Evolutionary conservation across 345 rosid genomes (phyloP).

Genomic region (Bretschneidera sinensis): DNA sequence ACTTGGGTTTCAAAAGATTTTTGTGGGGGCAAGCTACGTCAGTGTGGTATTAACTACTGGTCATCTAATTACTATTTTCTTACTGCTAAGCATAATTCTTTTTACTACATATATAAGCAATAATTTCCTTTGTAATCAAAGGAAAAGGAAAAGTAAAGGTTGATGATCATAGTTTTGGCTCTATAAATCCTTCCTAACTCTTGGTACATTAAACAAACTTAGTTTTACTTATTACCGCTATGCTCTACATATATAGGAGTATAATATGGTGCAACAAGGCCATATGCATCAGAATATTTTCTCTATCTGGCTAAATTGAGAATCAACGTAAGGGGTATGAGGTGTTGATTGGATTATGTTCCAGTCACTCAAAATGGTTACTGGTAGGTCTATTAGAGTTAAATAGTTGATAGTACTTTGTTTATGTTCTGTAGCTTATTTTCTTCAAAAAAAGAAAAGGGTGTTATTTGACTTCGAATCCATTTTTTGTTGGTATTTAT

Average conservation of each 20-base stretch:
- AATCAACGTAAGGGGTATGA: conserved; percentile 25
- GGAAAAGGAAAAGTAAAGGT: no score
- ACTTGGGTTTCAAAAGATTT: conserved; percentile 35
- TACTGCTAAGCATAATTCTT: no score
- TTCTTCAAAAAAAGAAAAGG: not conserved
- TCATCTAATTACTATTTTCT: no score
- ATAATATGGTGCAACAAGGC: conserved; percentile 52
- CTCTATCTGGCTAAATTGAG: conserved; percentile 50
- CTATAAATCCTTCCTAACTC: no score
- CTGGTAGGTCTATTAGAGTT: conserved; percentile 43
- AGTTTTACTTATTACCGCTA: no score
- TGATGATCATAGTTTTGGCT: no score
- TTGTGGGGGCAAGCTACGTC: conserved; percentile 43
- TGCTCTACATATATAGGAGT: conserved; percentile 34
- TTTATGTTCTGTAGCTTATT: not conserved
- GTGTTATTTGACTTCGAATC: conserved; percentile 1
- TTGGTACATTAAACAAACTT: no score
- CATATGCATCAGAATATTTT: conserved; percentile 38
- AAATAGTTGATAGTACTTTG: no score
- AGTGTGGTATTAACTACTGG: conserved; percentile 35
- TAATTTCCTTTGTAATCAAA: no score
- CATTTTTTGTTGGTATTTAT: no score
- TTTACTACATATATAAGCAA: no score
- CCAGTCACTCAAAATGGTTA: conserved; percentile 38
- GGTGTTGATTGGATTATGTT: conserved; percentile 47